Evolutionary conservation across 1,284 basidiomycete species (phyloP).

Genomic region (Cerioporus squamosus): DNA sequence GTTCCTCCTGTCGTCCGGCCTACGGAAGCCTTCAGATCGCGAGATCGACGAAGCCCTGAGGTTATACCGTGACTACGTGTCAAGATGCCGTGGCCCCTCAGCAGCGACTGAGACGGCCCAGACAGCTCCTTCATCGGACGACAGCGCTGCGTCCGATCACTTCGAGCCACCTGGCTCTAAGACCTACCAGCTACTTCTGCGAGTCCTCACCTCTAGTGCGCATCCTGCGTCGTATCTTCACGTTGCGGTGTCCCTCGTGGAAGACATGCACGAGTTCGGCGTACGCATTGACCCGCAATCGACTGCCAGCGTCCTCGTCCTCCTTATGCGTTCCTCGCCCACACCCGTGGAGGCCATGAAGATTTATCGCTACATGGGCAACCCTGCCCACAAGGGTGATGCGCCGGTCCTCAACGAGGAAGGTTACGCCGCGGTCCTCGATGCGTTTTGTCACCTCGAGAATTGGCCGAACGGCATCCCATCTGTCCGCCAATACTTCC

Average conservation of each 20-base stretch:
- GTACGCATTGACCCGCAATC: slow-evolving; percentile 43
- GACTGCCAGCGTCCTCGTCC: slow-evolving; percentile 56
- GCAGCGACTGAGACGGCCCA: background rate
- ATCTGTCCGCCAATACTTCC: slow-evolving; percentile 63
- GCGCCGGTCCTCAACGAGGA: slow-evolving; percentile 52
- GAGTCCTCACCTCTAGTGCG: slow-evolving; percentile 50
- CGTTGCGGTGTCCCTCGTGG: slow-evolving; percentile 54
- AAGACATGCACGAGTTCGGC: slow-evolving; percentile 48
- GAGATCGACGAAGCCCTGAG: slow-evolving; percentile 52
- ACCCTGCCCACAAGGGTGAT: slow-evolving; percentile 28
- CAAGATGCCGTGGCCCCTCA: slow-evolving; percentile 19
- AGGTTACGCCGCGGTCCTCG: slow-evolving; percentile 65
- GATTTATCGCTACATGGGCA: slow-evolving; percentile 54
- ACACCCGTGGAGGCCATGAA: slow-evolving; percentile 63
- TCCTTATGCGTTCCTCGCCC: slow-evolving; percentile 60
- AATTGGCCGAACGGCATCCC: slow-evolving; percentile 31
- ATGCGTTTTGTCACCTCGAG: slow-evolving; percentile 62
- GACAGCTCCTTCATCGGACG: background rate
- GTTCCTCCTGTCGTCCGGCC: slow-evolving; percentile 42
- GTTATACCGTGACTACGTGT: slow-evolving; percentile 51
- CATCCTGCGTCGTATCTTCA: slow-evolving; percentile 49
- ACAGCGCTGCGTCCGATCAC: background rate
- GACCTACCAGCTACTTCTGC: slow-evolving; percentile 62
- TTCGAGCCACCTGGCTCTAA: slow-evolving; percentile 28
- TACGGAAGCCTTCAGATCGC: slow-evolving; percentile 42